phyloP scores from a whole-genome alignment of 495 filamentous ascomycete genomes.

The Cudoniella acicularis region DNA sequence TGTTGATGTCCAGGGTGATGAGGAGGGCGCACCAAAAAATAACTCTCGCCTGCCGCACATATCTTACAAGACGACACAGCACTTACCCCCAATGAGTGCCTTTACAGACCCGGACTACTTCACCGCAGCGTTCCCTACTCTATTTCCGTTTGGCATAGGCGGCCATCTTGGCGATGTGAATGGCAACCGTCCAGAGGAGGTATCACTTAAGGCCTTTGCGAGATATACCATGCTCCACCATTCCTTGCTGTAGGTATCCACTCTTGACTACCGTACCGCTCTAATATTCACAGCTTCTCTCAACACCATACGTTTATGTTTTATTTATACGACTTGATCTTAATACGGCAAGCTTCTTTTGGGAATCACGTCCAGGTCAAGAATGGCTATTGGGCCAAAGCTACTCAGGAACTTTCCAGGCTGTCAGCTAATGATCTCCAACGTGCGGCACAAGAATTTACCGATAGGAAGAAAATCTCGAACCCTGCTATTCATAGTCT shows the following conservation, averaged over 20 bases:
- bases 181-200: not conserved
- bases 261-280: not conserved
- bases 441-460: constrained; percentile 11
- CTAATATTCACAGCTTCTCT: not conserved
- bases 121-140: constrained; percentile 13
- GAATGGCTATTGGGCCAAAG: constrained; percentile 17
- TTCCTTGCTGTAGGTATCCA: constrained; percentile 12
- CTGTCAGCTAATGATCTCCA: constrained; percentile 14
- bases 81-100: constrained; percentile 7
- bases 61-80: constrained; percentile 10
- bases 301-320: constrained; percentile 11
- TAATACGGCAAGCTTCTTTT: not conserved
- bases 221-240: constrained; percentile 13
- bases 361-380: constrained; percentile 14
- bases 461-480: constrained; percentile 13
- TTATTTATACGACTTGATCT: not conserved
- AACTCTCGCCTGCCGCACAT: constrained; percentile 11
- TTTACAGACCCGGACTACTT: constrained; percentile 10
- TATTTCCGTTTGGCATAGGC: constrained; percentile 13
- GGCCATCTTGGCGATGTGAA: constrained; percentile 12
- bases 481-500: constrained; percentile 14
- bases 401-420: constrained; percentile 11
- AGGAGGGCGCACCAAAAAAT: constrained; percentile 8
- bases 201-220: constrained; percentile 9
- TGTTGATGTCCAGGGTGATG: constrained; percentile 12